Base-by-base conservation (phyloP, 805 yeast genomes). In the Ogataea angusta region DNA sequence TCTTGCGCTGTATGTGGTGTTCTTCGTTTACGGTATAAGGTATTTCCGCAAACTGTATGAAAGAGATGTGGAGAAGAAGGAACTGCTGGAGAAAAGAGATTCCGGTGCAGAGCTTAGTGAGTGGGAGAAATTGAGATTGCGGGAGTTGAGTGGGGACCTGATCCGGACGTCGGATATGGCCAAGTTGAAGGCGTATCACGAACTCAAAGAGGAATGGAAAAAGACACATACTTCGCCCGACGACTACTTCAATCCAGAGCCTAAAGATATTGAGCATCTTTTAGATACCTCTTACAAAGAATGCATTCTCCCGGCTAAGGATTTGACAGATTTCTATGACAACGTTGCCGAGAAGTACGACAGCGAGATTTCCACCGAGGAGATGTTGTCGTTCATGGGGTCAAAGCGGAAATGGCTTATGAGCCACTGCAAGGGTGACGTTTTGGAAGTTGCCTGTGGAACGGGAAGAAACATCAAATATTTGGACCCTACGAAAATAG, bases 361-460 rank as follows among this genome's bases (percentile, higher is more conserved):
- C 59, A 69, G 71, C 27, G 90, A 80, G 42, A 85, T 91, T 48
- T 80, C 83, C 52, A 69, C 80, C 66, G 93, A 85, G 59, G 93
- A 84, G 54, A 55, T 78, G 34, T 72, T 79, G 12, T 70, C 79
- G 41, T 64, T 76, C 26, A 68, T 79, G 72, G 78, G 82, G 42
- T 66, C 68, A 66, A 80, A 70, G 75, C 73, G 96, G 54, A 80
- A 79, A 52, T 82, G 93, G 85, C 61, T 85, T 33, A 85, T 85
- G 89, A 75, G 69, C 26, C 85, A 84, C 46, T 75, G 82, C 36
- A 67, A 70, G 43, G 99, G 99, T 16, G 96, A 93, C 58, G 96
- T 89, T 2, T 67, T 93, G 42, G 99, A 93, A 62, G 93, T 91
- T 9, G 83, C 97, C 0, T 86, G 95, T 57, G 99, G 99, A 43